Evolutionary conservation across 2,329 filamentous ascomycete species (phyloP).

Genomic region (Penicillium sp.): DNA sequence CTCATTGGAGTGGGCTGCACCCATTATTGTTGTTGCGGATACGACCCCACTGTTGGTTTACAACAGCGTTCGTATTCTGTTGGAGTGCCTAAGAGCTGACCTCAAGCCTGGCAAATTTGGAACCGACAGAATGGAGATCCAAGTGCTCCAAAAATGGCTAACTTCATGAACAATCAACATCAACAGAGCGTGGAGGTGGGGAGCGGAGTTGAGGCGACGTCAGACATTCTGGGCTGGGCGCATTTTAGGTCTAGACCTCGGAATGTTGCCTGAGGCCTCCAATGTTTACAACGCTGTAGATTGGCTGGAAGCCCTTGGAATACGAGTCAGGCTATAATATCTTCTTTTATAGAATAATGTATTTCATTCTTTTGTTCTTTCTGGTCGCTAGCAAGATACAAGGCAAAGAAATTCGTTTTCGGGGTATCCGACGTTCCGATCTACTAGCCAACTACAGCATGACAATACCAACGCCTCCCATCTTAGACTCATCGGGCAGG

Average conservation of each 20-base stretch:
- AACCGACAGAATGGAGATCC: background rate
- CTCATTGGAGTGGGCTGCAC: constrained; percentile 39
- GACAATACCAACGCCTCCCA: constrained; percentile 87
- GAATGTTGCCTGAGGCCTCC: background rate
- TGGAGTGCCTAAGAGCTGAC: background rate
- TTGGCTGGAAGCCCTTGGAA: background rate
- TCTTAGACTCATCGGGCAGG: constrained; percentile 69
- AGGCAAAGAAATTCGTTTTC: constrained; percentile 13
- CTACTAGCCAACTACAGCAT: constrained; percentile 58
- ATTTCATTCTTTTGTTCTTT: background rate
- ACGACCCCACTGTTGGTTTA: constrained; percentile 9
- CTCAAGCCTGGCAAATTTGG: background rate
- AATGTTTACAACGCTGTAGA: background rate
- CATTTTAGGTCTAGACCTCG: background rate
- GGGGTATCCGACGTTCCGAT: constrained; percentile 15
- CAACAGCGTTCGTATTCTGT: background rate
- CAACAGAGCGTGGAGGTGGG: constrained; percentile 1
- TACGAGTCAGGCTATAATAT: background rate
- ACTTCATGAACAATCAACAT: background rate
- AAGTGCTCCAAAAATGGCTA: background rate
- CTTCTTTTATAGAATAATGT: background rate
- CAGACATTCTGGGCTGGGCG: background rate
- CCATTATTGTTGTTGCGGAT: constrained; percentile 35
- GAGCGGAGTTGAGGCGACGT: constrained; percentile 14
- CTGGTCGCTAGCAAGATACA: constrained; percentile 7